Percentiles rank a stretch among this genome's conserved stretches.
These are phyloP conservation scores for Cutaneotrichosporon sp. DNA, from an alignment of 1,284 basidiomycete genomes.

Conservation along the genomic window DNA sequence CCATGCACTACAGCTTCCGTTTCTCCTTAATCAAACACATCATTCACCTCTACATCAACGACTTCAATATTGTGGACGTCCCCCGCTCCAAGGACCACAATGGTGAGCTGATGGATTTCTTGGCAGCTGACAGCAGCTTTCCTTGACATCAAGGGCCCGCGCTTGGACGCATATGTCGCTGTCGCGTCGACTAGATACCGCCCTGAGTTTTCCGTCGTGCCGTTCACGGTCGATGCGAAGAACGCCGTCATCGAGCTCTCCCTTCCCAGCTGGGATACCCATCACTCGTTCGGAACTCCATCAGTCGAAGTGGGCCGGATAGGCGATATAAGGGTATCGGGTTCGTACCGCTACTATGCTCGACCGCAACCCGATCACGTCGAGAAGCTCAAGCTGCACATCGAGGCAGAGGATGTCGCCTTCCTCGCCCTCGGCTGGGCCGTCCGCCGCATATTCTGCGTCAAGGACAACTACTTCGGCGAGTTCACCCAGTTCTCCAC, in stretches of 20 bases:
- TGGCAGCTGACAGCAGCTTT: conserved; percentile 59
- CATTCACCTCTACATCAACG: conserved; percentile 81
- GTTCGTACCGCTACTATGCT: conserved; percentile 71
- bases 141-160: conserved; percentile 64
- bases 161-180: conserved; percentile 58
- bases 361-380: conserved; percentile 67
- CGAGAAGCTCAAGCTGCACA: conserved; percentile 69
- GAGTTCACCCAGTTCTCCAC: conserved; percentile 87
- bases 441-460: conserved; percentile 76
- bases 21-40: conserved; percentile 71
- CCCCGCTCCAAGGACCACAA: conserved; percentile 75
- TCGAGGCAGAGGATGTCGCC: conserved; percentile 56
- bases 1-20: conserved; percentile 71
- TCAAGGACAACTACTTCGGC: conserved; percentile 89
- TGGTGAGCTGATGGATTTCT: conserved; percentile 55
- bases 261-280: conserved; percentile 84
- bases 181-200: conserved; percentile 72
- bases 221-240: conserved; percentile 66
- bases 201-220: conserved; percentile 66
- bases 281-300: conserved; percentile 63
- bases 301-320: conserved; percentile 62
- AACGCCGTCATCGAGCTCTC: conserved; percentile 63
- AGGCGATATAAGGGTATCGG: conserved; percentile 62
- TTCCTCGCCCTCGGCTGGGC: conserved; percentile 81
- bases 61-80: conserved; percentile 91